Percentiles rank a stretch among this genome's conserved stretches.
Conservation (phyloP, 305 asterid species). For the Rubia peregrina region DNA sequence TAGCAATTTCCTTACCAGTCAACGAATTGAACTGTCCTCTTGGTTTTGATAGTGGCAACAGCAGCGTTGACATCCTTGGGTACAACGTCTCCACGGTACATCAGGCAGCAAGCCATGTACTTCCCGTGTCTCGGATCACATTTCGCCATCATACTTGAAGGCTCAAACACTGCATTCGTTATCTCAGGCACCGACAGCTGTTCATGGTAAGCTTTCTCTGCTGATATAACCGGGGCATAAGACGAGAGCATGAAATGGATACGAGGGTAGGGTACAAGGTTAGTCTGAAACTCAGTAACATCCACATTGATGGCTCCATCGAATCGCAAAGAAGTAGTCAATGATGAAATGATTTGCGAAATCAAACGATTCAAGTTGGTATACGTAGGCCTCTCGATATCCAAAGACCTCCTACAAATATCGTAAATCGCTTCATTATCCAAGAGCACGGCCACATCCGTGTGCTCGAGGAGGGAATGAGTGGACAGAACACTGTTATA, state of each 20-base stretch:
- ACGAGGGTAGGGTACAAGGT: slow-evolving; percentile 31
- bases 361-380: slow-evolving; percentile 28
- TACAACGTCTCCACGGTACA: slow-evolving; percentile 32
- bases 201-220: slow-evolving; percentile 27
- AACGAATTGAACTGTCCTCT: slow-evolving; percentile 31
- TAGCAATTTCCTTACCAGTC: slow-evolving; percentile 20
- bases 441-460: slow-evolving; percentile 27
- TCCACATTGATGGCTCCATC: slow-evolving; percentile 32
- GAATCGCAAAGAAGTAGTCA: slow-evolving; percentile 27
- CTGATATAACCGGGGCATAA: slow-evolving; percentile 28
- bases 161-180: slow-evolving; percentile 29
- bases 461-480: slow-evolving; percentile 29
- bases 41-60: slow-evolving; percentile 30
- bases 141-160: slow-evolving; percentile 31
- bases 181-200: slow-evolving; percentile 29
- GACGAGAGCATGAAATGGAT: slow-evolving; percentile 31
- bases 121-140: slow-evolving; percentile 31
- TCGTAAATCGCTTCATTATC: slow-evolving; percentile 30
- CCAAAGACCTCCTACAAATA: slow-evolving; percentile 29
- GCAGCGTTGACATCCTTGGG: slow-evolving; percentile 32
- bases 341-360: slow-evolving; percentile 28
- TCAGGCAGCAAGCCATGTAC: slow-evolving; percentile 30
- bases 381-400: slow-evolving; percentile 29
- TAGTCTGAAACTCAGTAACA: slow-evolving; percentile 28
- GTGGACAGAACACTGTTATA: slow-evolving; percentile 29